Base-by-base conservation (phyloP, 2,329 filamentous ascomycete genomes). In the Hypoxylon sp. region DNA sequence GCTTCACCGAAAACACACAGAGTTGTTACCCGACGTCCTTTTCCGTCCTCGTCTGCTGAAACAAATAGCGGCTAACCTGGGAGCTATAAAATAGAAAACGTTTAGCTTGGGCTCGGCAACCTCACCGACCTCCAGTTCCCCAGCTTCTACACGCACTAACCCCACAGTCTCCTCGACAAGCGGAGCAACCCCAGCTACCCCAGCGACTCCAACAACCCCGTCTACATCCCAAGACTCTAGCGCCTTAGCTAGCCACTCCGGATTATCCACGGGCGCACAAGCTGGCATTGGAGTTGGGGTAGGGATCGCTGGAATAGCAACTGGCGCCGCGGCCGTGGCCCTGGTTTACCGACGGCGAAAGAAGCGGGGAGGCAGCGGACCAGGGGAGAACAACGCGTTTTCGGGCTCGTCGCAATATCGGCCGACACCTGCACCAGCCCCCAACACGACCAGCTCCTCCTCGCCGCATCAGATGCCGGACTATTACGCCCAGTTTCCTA, bases 271-370 rank as follows among this genome's bases (percentile, higher is more conserved):
- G 21, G 59, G 50, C 14, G 59, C 55, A 2, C 41, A 62, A 59
- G 56, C 49, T 48, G 60, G 66, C 11, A 67, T 67, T 49, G 57
- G 60, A 2, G 49, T 62, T 43, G 67, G 64, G n/a, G 64, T 59
- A 56, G 53, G 60, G 32, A 34, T 65, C 13, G 61, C 50, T 21
- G 65, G 57, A 11, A 25, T 60, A 36, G 36, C 41, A 3, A 49
- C 61, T 52, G 60, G 57, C 9, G 59, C 58, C 19, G 49, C 32
- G 2, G 57, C 41, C 13, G 53, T 13, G 14, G 34, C 11, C 3
- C 14, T 65, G 14, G n/a, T 60, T 19, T 58, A 49, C 28, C 51
- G 52, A 52, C 60, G 52, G 30, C 48, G 52, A 0, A 43, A 30
- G 21, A 52, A 30, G 28, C 25, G 58, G 57, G 43, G 60, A 52